phyloP scores from a whole-genome alignment of 78 protist species.

The Dictyostelium discoideum region DNA sequence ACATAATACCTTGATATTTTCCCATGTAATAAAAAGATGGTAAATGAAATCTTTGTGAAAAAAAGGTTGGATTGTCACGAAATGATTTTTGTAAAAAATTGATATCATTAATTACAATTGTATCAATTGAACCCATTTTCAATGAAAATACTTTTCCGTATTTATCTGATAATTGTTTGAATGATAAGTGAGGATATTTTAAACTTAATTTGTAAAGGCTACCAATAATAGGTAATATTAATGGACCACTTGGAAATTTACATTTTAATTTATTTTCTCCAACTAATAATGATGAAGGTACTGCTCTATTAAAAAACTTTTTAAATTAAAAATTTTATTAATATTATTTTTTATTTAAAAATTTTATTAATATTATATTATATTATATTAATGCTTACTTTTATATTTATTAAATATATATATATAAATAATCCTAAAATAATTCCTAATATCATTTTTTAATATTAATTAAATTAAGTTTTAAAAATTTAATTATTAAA shows the following conservation, averaged over 20 bases:
- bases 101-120: constrained; percentile 24
- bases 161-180: background rate
- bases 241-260: constrained; percentile 22
- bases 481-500: too few relatives aligned
- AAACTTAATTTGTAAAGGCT: constrained; percentile 1
- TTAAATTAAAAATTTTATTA: too few relatives aligned
- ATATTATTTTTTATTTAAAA: too few relatives aligned
- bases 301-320: too few relatives aligned
- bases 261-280: too few relatives aligned
- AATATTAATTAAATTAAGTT: too few relatives aligned
- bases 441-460: too few relatives aligned
- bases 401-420: too few relatives aligned
- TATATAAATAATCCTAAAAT: too few relatives aligned
- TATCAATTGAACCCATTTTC: constrained; percentile 29
- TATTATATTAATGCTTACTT: too few relatives aligned
- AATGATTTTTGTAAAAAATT: constrained; percentile 8
- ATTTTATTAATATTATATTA: too few relatives aligned
- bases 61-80: background rate
- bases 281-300: too few relatives aligned
- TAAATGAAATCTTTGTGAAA: background rate
- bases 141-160: constrained; percentile 30
- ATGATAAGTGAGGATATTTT: background rate
- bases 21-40: constrained; percentile 33
- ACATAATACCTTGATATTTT: background rate
- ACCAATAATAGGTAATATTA: constrained; percentile 36